A percentile compares a stretch with the other conserved stretches of the same genome.
These are phyloP conservation scores for Houttuynia cordata DNA, from an alignment of 164 flowering plant species.

Conservation along the genomic window DNA sequence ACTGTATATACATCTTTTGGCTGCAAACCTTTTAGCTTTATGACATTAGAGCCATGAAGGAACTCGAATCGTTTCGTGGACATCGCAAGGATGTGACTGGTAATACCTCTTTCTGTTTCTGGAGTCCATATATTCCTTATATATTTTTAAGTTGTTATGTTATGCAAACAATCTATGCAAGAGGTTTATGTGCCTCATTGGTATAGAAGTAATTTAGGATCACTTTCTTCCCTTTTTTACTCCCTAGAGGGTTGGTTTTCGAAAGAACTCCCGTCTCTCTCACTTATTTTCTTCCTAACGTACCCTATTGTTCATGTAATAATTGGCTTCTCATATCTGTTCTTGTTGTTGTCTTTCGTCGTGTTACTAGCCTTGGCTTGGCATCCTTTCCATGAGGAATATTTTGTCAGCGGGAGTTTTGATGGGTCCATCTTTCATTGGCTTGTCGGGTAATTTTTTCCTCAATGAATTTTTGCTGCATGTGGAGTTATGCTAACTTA, in stretches of 20 bases:
- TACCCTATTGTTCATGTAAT: not conserved
- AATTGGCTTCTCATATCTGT: not conserved
- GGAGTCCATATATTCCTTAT: not conserved
- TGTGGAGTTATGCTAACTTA: not conserved
- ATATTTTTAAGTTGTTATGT: not conserved
- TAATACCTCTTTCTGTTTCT: slow-evolving; percentile 9
- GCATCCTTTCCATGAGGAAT: slow-evolving; percentile 99
- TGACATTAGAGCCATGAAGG: slow-evolving; percentile 97
- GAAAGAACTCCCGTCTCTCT: not conserved
- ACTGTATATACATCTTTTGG: not conserved
- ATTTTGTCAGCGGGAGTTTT: slow-evolving; percentile 94
- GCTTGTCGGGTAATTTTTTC: slow-evolving; percentile 79
- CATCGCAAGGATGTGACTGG: slow-evolving; percentile 95
- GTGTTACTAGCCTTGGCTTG: slow-evolving; percentile 76
- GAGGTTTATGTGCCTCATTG: not conserved
- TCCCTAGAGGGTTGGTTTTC: not conserved
- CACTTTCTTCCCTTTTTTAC: not conserved
- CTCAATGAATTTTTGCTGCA: not conserved
- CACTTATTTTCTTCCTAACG: not conserved
- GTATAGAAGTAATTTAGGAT: too few relatives aligned
- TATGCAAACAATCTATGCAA: not conserved
- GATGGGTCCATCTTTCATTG: slow-evolving; percentile 98
- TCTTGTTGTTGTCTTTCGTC: not conserved
- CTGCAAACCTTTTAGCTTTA: slow-evolving; percentile 59
- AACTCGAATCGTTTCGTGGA: slow-evolving; percentile 98